phyloP scores from a whole-genome alignment of 371 early-diverging fungal genomes.

The Furculomyces boomerangus region DNA sequence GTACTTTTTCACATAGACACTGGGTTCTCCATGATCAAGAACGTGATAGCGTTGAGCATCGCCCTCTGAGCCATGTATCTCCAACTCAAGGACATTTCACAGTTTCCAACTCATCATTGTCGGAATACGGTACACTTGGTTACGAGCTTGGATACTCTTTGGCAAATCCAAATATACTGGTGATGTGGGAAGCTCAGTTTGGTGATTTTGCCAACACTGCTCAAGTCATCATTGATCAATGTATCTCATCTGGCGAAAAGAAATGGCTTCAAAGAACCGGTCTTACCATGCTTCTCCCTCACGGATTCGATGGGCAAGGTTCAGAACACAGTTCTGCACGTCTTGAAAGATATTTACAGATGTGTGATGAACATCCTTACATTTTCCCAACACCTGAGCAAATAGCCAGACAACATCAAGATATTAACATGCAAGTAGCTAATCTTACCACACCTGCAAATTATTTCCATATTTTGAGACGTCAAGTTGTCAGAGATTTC shows the following conservation, averaged over 20 bases:
- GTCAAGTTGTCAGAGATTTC: slow-evolving; percentile 92
- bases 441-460: slow-evolving; percentile 89
- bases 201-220: slow-evolving; percentile 96
- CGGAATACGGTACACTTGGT: slow-evolving; percentile 91
- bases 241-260: slow-evolving; percentile 85
- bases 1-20: slow-evolving; percentile 96
- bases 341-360: slow-evolving; percentile 85
- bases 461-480: slow-evolving; percentile 89
- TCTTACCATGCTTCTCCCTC: slow-evolving; percentile 78
- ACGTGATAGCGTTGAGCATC: slow-evolving; percentile 41
- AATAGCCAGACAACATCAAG: slow-evolving; percentile 78
- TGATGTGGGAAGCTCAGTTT: slow-evolving; percentile 96
- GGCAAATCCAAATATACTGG: slow-evolving; percentile 77
- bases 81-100: slow-evolving; percentile 69
- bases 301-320: slow-evolving; percentile 96
- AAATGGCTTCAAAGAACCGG: slow-evolving; percentile 95
- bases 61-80: slow-evolving; percentile 64
- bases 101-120: slow-evolving; percentile 84
- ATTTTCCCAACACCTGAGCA: slow-evolving; percentile 60
- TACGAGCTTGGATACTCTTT: slow-evolving; percentile 93
- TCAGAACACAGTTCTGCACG: slow-evolving; percentile 92
- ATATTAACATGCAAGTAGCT: slow-evolving; percentile 94
- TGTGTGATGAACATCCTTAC: slow-evolving; percentile 87
- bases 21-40: slow-evolving; percentile 84
- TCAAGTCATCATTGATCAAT: slow-evolving; percentile 93